Evolutionary conservation across 2,329 filamentous ascomycete species (phyloP).

Genomic region (Apiospora arundinis): DNA sequence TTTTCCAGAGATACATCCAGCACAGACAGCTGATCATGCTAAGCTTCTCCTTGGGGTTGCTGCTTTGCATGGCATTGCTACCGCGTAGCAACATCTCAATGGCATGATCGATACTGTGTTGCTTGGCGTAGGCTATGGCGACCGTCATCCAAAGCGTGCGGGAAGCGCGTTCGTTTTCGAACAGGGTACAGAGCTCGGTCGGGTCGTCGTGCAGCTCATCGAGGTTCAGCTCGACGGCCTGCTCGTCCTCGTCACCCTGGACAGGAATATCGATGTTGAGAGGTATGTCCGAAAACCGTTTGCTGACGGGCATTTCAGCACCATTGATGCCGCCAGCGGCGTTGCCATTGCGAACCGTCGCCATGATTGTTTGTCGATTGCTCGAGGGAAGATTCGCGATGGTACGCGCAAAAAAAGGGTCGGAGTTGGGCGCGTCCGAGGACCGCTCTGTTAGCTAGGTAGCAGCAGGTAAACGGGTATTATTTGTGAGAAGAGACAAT

Average conservation of each 20-base stretch:
- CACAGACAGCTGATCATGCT: conserved; percentile 84
- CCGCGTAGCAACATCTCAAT: conserved; percentile 78
- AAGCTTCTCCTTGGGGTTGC: conserved; percentile 80
- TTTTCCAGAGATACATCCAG: conserved; percentile 92
- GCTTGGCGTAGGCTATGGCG: conserved; percentile 93
- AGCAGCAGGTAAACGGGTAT: not conserved
- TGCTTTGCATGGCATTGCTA: conserved; percentile 71
- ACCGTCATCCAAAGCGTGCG: conserved; percentile 99
- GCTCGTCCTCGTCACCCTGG: conserved; percentile 68
- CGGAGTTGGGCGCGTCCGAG: not conserved
- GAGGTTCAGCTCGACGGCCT: conserved; percentile 90
- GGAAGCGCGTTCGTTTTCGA: conserved; percentile 91
- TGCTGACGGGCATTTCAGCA: conserved; percentile 50
- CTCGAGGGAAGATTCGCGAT: not conserved
- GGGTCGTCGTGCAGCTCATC: conserved; percentile 91
- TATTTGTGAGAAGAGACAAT: not conserved
- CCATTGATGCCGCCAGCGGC: conserved; percentile 52
- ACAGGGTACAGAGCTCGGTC: conserved; percentile 90
- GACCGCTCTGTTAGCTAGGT: not conserved
- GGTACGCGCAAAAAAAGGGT: conserved; percentile 7
- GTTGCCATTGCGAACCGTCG: conserved; percentile 44
- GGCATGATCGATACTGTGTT: conserved; percentile 87
- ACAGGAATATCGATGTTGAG: conserved; percentile 71
- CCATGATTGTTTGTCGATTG: conserved; percentile 19
- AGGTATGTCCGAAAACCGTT: conserved; percentile 69